A percentile compares a stretch with the other conserved stretches of the same genome.
Conservation (phyloP, 345 rosid genomes). For the Hevea brasiliensis region DNA sequence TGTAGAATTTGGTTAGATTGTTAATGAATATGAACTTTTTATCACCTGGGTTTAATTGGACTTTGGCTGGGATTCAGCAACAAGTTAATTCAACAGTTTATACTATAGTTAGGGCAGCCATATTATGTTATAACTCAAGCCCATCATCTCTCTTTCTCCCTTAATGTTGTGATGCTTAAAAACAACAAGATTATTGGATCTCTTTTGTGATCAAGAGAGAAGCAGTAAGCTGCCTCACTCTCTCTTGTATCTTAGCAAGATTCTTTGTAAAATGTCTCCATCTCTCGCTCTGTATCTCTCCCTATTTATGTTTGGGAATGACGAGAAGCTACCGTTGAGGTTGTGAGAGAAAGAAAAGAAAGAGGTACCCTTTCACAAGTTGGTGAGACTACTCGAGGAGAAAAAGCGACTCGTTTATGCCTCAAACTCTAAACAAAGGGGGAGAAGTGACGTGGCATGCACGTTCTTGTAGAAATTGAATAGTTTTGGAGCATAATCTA, state of each 20-base stretch:
- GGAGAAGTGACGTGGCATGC: constrained; percentile 23
- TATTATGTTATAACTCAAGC: constrained; percentile 19
- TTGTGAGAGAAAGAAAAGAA: not conserved
- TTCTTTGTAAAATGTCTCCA: no score
- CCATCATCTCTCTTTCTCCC: constrained; percentile 26
- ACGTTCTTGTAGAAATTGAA: constrained; percentile 1
- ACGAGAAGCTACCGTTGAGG: no score
- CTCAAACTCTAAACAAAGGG: constrained; percentile 37
- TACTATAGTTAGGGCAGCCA: no score
- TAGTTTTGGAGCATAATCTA: not conserved
- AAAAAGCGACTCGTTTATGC: constrained; percentile 63
- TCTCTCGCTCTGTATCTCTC: no score
- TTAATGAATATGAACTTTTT: no score
- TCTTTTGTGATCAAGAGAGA: not conserved
- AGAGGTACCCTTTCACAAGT: constrained; percentile 45
- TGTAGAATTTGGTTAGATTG: no score
- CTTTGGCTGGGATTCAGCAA: no score
- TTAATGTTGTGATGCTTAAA: not conserved
- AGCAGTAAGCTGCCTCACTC: no score
- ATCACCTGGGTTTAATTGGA: no score
- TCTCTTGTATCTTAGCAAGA: no score
- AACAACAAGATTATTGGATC: no score
- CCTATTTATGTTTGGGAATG: not conserved
- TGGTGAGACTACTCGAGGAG: constrained; percentile 49
- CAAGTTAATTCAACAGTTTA: no score